Conservation (phyloP, 306 rosid species). For the Fragaria vesca region DNA sequence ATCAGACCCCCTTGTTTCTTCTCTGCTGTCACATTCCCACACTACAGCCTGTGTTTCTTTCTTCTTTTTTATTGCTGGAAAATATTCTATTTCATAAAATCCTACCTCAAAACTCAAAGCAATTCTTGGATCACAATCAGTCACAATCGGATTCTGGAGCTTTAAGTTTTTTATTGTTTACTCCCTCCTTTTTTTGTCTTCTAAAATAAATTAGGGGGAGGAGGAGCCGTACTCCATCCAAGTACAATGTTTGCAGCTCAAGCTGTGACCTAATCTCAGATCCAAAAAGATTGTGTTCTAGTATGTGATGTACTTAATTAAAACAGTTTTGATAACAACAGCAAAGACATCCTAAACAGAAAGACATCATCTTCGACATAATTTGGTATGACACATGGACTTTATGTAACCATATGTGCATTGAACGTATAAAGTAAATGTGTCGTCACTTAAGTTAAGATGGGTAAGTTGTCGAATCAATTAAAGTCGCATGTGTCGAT, state of each 20-base stretch:
- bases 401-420: background rate
- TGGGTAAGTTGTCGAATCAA: background rate
- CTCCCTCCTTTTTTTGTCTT: background rate
- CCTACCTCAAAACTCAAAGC: background rate
- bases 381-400: background rate
- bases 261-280: conserved; percentile 1
- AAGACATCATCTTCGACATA: background rate
- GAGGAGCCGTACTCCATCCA: conserved; percentile 31
- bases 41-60: conserved; percentile 1
- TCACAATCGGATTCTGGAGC: background rate
- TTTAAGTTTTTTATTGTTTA: background rate
- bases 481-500: background rate
- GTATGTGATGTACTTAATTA: too few relatives aligned
- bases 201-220: background rate
- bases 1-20: conserved; percentile 39
- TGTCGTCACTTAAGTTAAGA: too few relatives aligned
- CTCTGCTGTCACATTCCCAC: conserved; percentile 52
- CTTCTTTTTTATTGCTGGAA: background rate
- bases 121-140: conserved; percentile 29
- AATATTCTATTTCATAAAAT: background rate
- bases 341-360: too few relatives aligned
- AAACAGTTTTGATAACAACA: background rate
- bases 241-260: conserved; percentile 14
- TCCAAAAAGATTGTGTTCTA: background rate
- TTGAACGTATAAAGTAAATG: too few relatives aligned